Evolutionary conservation across 176 grass and related monocot species (phyloP).

Genomic region (Aechmea fasciata): DNA sequence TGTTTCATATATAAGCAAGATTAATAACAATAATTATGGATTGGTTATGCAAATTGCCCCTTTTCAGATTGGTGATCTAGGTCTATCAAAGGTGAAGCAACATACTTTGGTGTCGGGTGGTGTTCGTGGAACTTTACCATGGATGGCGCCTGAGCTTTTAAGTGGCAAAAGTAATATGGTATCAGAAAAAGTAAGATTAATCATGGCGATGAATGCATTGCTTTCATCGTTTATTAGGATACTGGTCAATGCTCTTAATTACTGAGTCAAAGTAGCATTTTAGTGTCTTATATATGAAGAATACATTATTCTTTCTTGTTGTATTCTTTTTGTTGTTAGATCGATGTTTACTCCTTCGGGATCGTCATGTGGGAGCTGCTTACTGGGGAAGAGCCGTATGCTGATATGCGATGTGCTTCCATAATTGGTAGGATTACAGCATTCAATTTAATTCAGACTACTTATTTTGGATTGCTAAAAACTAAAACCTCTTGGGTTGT

Average conservation of each 20-base stretch:
- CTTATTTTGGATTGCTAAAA: background rate
- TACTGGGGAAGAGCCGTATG: conserved; percentile 90
- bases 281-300: background rate
- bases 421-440: conserved; percentile 61
- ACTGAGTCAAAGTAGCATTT: background rate
- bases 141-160: conserved; percentile 97
- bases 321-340: conserved; percentile 24
- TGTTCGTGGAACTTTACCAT: conserved; percentile 95
- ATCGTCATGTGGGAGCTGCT: conserved; percentile 98
- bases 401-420: conserved; percentile 66
- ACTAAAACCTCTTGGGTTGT: background rate
- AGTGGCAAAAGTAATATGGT: conserved; percentile 95
- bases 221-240: background rate
- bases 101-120: conserved; percentile 97
- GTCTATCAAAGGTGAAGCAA: conserved; percentile 97
- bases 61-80: conserved; percentile 83
- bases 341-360: conserved; percentile 95
- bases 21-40: background rate
- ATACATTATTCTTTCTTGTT: background rate
- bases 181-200: conserved; percentile 73
- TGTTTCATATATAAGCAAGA: background rate
- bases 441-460: background rate
- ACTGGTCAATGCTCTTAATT: background rate
- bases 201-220: background rate
- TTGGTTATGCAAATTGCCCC: conserved; percentile 2